Conservation (phyloP, 2,329 filamentous ascomycete genomes). For the Mariannaea sp. region DNA sequence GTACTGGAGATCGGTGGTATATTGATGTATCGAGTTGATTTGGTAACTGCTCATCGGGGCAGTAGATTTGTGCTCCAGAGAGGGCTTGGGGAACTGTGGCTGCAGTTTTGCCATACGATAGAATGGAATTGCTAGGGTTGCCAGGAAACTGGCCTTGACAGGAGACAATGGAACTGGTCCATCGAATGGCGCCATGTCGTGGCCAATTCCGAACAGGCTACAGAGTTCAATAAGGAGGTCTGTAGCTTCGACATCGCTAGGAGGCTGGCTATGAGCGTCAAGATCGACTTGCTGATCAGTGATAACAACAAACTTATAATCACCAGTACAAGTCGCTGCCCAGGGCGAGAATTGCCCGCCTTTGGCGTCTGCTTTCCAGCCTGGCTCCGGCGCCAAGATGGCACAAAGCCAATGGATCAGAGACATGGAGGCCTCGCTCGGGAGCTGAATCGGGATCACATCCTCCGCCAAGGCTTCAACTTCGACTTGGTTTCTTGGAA, state of each 20-base stretch:
- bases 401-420: constrained; percentile 38
- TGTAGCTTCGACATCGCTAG: constrained; percentile 27
- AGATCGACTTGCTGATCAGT: constrained; percentile 27
- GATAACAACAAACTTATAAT: constrained; percentile 29
- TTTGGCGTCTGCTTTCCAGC: constrained; percentile 29
- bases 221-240: constrained; percentile 36
- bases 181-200: constrained; percentile 21
- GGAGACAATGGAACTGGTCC: constrained; percentile 25
- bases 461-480: constrained; percentile 24
- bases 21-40: constrained; percentile 24
- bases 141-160: constrained; percentile 35
- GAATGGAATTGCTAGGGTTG: constrained; percentile 35
- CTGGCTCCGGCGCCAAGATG: constrained; percentile 30
- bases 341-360: constrained; percentile 29
- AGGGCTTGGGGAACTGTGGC: constrained; percentile 30
- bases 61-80: constrained; percentile 14
- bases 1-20: constrained; percentile 32
- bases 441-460: constrained; percentile 30
- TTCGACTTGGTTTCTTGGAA: constrained; percentile 25
- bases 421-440: constrained; percentile 24
- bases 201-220: constrained; percentile 32
- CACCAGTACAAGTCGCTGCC: constrained; percentile 26
- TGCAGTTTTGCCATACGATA: constrained; percentile 36
- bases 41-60: constrained; percentile 15
- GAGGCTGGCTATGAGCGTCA: constrained; percentile 21